Percentiles rank a stretch among this genome's conserved stretches.
phyloP scores from a whole-genome alignment of 495 filamentous ascomycete genomes.

The Stereocaulon alpinum region DNA sequence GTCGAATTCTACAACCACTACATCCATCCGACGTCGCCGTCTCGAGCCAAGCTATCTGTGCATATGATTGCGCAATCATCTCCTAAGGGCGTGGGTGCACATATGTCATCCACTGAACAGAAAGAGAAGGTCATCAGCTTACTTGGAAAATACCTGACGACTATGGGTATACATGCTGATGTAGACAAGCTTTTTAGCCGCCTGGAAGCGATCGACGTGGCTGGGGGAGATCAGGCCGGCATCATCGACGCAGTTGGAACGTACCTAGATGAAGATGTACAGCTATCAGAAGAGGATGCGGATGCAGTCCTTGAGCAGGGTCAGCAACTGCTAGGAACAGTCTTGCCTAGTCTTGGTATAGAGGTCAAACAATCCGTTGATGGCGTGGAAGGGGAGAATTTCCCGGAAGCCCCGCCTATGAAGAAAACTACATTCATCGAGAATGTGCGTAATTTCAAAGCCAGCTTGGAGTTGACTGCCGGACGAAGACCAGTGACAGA shows the following conservation, averaged over 20 bases:
- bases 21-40: conserved; percentile 62
- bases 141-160: conserved; percentile 42
- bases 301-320: conserved; percentile 37
- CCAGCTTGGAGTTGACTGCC: conserved; percentile 52
- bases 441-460: conserved; percentile 69
- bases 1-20: conserved; percentile 67
- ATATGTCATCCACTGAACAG: conserved; percentile 37
- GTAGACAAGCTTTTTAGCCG: conserved; percentile 32
- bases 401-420: conserved; percentile 20
- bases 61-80: conserved; percentile 67
- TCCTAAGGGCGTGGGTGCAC: conserved; percentile 30
- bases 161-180: conserved; percentile 39
- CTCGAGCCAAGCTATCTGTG: conserved; percentile 69
- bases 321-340: conserved; percentile 31
- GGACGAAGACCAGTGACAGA: conserved; percentile 63
- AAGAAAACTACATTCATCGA: conserved; percentile 46
- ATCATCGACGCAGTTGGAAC: conserved; percentile 36
- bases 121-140: conserved; percentile 42
- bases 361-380: conserved; percentile 26
- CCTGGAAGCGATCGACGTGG: conserved; percentile 39
- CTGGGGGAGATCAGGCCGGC: conserved; percentile 31
- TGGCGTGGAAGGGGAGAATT: conserved; percentile 16
- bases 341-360: conserved; percentile 29
- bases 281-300: conserved; percentile 34
- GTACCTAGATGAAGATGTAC: conserved; percentile 41